Percentiles rank a stretch among this genome's conserved stretches.
Evolutionary conservation across 1,284 basidiomycete species (phyloP).

Genomic region (Ceratobasidium papillatum): DNA sequence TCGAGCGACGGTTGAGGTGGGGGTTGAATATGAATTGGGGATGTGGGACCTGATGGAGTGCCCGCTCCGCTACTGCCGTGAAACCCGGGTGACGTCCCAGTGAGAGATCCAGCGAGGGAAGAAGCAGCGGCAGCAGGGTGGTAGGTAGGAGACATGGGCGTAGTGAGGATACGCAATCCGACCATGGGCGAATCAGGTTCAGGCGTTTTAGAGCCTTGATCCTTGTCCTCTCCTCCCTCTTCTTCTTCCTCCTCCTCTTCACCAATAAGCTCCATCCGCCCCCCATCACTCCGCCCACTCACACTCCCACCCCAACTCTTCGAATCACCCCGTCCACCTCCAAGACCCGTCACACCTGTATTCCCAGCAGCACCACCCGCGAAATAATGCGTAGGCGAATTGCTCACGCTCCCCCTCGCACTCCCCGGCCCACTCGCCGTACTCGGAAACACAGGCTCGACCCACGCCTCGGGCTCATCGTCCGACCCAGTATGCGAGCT

Average conservation of each 20-base stretch:
- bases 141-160: conserved; percentile 38
- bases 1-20: conserved; percentile 18
- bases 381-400: conserved; percentile 30
- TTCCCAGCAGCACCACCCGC: neutral
- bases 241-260: conserved; percentile 45
- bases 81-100: conserved; percentile 8
- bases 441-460: conserved; percentile 40
- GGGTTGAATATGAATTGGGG: neutral
- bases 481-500: conserved; percentile 6
- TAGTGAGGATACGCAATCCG: conserved; percentile 41
- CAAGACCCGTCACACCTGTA: neutral
- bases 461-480: conserved; percentile 37
- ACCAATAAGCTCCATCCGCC: conserved; percentile 37
- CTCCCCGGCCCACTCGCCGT: conserved; percentile 4
- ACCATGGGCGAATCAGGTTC: conserved; percentile 41
- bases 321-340: conserved; percentile 12
- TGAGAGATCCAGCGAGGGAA: neutral
- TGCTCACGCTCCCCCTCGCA: conserved; percentile 13
- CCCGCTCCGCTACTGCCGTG: neutral
- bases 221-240: neutral
- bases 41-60: conserved; percentile 1
- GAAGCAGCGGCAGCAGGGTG: conserved; percentile 2
- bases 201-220: conserved; percentile 11
- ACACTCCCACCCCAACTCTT: conserved; percentile 31
- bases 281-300: conserved; percentile 38